Percentiles rank a stretch among this genome's conserved stretches.
These are phyloP conservation scores for Zostera marina DNA, from an alignment of 116 monocot species.

Conservation along the genomic window DNA sequence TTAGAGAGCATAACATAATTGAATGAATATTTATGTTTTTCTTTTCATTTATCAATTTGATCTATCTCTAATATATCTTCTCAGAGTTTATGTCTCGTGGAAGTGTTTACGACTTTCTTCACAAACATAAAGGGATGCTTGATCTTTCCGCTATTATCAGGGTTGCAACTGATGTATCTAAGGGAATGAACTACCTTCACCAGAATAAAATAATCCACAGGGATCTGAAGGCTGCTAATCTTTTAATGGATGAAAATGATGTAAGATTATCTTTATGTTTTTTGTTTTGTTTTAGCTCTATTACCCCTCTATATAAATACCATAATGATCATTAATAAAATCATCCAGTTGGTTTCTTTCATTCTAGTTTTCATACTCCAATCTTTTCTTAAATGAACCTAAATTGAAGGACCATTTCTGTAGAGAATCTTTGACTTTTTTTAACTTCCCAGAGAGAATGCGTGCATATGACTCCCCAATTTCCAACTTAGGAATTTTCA, in stretches of 20 bases:
- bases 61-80: conserved; percentile 1
- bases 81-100: conserved; percentile 90
- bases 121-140: conserved; percentile 63
- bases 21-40: background rate
- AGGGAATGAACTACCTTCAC: conserved; percentile 92
- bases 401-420: too few relatives aligned
- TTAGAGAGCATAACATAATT: background rate
- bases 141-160: conserved; percentile 59
- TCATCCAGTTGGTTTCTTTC: too few relatives aligned
- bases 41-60: conserved; percentile 1
- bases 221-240: conserved; percentile 87
- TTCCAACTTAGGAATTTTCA: too few relatives aligned
- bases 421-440: too few relatives aligned
- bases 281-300: background rate
- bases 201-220: conserved; percentile 92
- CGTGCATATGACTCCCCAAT: too few relatives aligned
- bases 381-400: too few relatives aligned
- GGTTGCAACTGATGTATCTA: conserved; percentile 79
- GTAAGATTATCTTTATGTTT: conserved; percentile 16
- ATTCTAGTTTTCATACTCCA: too few relatives aligned
- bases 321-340: too few relatives aligned
- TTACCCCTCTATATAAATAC: too few relatives aligned
- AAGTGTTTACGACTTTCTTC: conserved; percentile 83
- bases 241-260: conserved; percentile 98
- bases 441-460: too few relatives aligned